These are phyloP conservation scores for Backusella parvicylindrica DNA, from an alignment of 192 early-diverging fungal genomes.

Conservation along the genomic window DNA sequence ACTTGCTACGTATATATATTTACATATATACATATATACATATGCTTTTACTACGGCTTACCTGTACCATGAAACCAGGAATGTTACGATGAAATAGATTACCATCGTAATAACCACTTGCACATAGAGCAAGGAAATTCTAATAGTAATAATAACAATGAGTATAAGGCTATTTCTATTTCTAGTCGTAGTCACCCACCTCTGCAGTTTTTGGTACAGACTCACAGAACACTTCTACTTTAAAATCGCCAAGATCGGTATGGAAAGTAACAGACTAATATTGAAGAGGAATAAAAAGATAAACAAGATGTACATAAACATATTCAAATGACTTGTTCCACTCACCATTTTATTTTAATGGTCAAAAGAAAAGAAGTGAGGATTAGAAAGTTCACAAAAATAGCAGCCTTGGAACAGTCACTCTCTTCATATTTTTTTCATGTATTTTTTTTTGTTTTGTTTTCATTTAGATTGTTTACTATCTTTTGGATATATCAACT, in stretches of 20 bases:
- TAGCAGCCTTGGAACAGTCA: not conserved
- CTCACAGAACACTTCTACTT: conserved; percentile 92
- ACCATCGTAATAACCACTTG: conserved; percentile 88
- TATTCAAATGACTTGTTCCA: not conserved
- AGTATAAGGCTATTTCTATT: not conserved
- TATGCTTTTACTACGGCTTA: conserved; percentile 20
- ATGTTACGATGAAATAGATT: conserved; percentile 85
- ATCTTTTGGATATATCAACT: not conserved
- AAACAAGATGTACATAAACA: not conserved
- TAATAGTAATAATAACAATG: conserved; percentile 23
- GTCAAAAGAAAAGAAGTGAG: not conserved
- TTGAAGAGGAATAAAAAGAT: not conserved
- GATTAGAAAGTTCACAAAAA: not conserved
- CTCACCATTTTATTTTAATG: not conserved
- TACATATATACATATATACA: too few species aligned
- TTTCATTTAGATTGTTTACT: not conserved
- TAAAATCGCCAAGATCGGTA: conserved; percentile 91
- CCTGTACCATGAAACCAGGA: conserved; percentile 81
- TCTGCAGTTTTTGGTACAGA: conserved; percentile 78
- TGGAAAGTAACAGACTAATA: conserved; percentile 82
- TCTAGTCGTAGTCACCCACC: conserved; percentile 32
- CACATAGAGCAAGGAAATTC: conserved; percentile 97
- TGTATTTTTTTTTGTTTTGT: not conserved
- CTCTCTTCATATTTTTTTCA: too few species aligned
- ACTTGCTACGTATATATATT: too few species aligned